These are phyloP conservation scores for Clonostachys rhizophaga DNA, from an alignment of 2,329 filamentous ascomycete genomes.

Conservation along the genomic window DNA sequence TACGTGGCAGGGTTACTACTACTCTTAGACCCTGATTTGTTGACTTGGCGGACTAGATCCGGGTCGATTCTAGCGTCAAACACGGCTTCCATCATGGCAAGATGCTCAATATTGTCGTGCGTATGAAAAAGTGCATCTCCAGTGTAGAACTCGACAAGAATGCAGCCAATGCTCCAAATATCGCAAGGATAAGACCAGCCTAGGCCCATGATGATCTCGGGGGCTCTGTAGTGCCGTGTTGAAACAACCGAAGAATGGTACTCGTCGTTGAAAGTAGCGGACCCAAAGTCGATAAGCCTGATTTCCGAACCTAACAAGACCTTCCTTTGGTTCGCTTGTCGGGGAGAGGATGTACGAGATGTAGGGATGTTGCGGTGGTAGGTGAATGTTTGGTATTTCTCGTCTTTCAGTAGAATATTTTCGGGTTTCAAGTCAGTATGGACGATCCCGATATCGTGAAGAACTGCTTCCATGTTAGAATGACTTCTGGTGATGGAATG, in stretches of 20 bases:
- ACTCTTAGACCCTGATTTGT: constrained; percentile 45
- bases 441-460: constrained; percentile 97
- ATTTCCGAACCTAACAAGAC: constrained; percentile 67
- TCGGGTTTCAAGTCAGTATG: constrained; percentile 78
- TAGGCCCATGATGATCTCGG: constrained; percentile 66
- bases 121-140: constrained; percentile 69
- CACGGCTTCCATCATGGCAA: constrained; percentile 73
- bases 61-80: constrained; percentile 54
- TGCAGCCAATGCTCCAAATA: constrained; percentile 72
- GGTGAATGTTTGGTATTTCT: constrained; percentile 64
- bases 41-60: constrained; percentile 43
- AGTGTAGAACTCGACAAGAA: constrained; percentile 68
- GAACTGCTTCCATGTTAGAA: constrained; percentile 47
- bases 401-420: constrained; percentile 64
- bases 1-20: constrained; percentile 58
- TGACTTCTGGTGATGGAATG: background rate
- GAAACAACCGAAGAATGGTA: constrained; percentile 70
- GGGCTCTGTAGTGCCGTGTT: constrained; percentile 65
- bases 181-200: constrained; percentile 71
- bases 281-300: constrained; percentile 66
- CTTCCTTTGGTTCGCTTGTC: constrained; percentile 58
- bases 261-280: constrained; percentile 68
- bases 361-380: constrained; percentile 68
- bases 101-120: constrained; percentile 66
- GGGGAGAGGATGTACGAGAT: constrained; percentile 55